These are phyloP conservation scores for Cardamine occulta DNA, from an alignment of 345 rosid genomes.

Conservation along the genomic window DNA sequence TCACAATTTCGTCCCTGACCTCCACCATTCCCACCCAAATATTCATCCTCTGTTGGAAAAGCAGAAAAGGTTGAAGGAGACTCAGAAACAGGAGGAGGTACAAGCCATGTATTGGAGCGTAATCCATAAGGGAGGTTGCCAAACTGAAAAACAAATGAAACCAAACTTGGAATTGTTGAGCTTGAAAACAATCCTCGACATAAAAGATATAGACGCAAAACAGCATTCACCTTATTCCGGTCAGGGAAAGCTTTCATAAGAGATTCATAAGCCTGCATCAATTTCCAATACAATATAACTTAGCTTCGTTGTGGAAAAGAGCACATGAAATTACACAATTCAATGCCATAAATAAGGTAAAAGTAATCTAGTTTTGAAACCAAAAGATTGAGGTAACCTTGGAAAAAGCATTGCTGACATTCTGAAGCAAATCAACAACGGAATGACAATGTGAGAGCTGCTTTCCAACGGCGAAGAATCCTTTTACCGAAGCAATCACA, in stretches of 20 bases:
- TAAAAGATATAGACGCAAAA: background rate
- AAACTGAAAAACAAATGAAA: constrained; percentile 55
- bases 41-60: constrained; percentile 82
- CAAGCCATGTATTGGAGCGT: constrained; percentile 91
- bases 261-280: constrained; percentile 78
- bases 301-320: background rate
- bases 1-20: constrained; percentile 74
- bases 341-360: background rate
- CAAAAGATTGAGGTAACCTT: constrained; percentile 42
- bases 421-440: constrained; percentile 80
- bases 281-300: constrained; percentile 4
- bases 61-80: constrained; percentile 61
- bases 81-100: constrained; percentile 71
- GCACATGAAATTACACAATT: background rate
- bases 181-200: background rate
- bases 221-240: constrained; percentile 73
- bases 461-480: constrained; percentile 83
- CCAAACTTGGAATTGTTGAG: constrained; percentile 8
- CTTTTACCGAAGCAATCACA: constrained; percentile 69
- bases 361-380: too few relatives aligned
- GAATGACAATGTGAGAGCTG: constrained; percentile 60
- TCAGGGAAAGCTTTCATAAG: constrained; percentile 89
- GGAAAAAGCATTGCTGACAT: constrained; percentile 75
- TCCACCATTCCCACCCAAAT: constrained; percentile 93
- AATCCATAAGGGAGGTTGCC: constrained; percentile 95